Evolutionary conservation across 805 yeast genomes (phyloP).

Genomic region (Grigorovia transvaalensis): DNA sequence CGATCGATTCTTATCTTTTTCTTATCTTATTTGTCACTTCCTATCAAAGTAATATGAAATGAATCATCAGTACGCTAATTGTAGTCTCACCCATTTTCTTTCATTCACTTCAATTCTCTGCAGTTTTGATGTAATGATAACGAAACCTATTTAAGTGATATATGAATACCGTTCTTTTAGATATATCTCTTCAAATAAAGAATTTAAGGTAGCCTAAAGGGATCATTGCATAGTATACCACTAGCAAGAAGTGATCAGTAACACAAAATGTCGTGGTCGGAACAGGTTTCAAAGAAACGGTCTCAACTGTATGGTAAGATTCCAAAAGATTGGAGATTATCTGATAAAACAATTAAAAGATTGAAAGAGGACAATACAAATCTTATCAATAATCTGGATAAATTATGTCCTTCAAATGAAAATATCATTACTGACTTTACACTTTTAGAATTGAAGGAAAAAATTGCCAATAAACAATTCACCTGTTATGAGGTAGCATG

Average conservation of each 20-base stretch:
- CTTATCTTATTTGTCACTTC: no score
- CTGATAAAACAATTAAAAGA: conserved; percentile 4
- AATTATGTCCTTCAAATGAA: conserved; percentile 8
- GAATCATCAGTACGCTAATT: no score
- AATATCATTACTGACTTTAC: conserved; percentile 13
- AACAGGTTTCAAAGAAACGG: conserved; percentile 8
- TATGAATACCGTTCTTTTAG: no score
- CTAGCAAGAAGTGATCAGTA: background rate
- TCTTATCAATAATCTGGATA: conserved; percentile 9
- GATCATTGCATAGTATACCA: no score
- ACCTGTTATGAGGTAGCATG: conserved; percentile 9
- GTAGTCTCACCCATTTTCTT: no score
- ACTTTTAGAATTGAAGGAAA: conserved; percentile 6
- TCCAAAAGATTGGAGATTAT: conserved; percentile 13
- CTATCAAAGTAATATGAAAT: no score
- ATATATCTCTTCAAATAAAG: no score
- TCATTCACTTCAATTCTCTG: no score
- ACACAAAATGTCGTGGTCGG: conserved; percentile 10
- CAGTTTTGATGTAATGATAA: no score
- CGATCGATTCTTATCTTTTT: no score
- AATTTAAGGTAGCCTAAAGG: no score
- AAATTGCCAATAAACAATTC: conserved; percentile 1
- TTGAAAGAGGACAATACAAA: conserved; percentile 6
- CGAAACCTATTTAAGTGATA: no score
- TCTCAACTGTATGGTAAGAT: conserved; percentile 8